phyloP scores from a whole-genome alignment of 2,329 filamentous ascomycete genomes.

The Malbranchea cinnamomea region DNA sequence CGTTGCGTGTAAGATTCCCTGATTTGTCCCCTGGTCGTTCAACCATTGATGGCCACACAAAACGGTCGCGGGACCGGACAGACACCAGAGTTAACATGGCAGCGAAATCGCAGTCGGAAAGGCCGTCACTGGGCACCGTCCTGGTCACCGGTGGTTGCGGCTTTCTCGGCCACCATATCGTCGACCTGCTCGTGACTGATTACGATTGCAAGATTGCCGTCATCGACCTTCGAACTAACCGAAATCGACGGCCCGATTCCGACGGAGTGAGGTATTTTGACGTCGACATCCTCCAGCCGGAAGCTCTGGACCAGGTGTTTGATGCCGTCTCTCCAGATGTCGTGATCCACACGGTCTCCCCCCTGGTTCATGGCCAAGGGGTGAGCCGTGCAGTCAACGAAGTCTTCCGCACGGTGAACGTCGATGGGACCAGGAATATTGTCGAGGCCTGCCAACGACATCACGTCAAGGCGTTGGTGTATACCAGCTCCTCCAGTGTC shows the following conservation, averaged over 20 bases:
- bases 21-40: no score
- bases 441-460: slow-evolving; percentile 45
- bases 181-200: background rate
- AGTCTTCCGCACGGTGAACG: slow-evolving; percentile 60
- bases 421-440: slow-evolving; percentile 60
- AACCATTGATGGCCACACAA: no score
- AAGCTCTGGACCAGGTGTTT: slow-evolving; percentile 42
- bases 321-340: slow-evolving; percentile 50
- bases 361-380: no score
- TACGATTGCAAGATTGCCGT: background rate
- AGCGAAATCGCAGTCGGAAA: no score
- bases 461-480: slow-evolving; percentile 51
- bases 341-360: slow-evolving; percentile 74
- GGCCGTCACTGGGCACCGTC: background rate
- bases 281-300: slow-evolving; percentile 52
- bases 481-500: slow-evolving; percentile 68
- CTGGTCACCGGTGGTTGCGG: slow-evolving; percentile 2
- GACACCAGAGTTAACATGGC: no score
- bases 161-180: background rate
- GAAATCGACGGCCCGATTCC: background rate
- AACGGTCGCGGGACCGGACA: no score
- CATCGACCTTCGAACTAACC: slow-evolving; percentile 3
- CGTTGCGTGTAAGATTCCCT: no score
- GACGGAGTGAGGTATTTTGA: slow-evolving; percentile 40
- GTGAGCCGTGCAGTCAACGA: no score